phyloP scores from a whole-genome alignment of 139 green algal genomes.

The Volvox africanus region DNA sequence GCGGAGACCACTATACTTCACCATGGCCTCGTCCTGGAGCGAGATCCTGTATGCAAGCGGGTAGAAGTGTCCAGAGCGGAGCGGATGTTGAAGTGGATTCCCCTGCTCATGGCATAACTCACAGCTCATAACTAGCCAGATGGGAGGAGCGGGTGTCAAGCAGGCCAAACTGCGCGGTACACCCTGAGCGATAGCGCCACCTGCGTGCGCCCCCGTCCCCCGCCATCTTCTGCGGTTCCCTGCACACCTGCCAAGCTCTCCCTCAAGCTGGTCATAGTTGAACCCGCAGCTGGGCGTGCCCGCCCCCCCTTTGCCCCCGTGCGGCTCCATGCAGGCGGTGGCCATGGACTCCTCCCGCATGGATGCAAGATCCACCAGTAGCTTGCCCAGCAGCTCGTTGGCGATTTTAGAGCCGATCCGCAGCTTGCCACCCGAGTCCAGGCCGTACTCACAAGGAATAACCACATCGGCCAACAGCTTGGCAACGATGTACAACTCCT shows the following conservation, averaged over 20 bases:
- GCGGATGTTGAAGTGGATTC: too few species aligned
- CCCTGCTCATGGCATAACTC: too few species aligned
- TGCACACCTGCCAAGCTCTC: slow-evolving; percentile 27
- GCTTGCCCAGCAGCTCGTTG: slow-evolving; percentile 89
- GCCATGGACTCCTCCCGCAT: slow-evolving; percentile 84
- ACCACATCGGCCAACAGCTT: slow-evolving; percentile 86
- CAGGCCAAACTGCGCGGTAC: too few species aligned
- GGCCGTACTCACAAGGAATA: slow-evolving; percentile 82
- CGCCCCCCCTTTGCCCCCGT: slow-evolving; percentile 22
- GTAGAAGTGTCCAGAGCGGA: too few species aligned
- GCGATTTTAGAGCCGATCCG: slow-evolving; percentile 83
- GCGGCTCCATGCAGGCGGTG: slow-evolving; percentile 61
- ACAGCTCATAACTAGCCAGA: too few species aligned
- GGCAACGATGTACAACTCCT: slow-evolving; percentile 76
- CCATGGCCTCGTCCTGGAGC: slow-evolving; percentile 58
- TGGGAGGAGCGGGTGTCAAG: too few species aligned
- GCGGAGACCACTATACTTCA: slow-evolving; percentile 38
- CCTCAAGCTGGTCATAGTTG: slow-evolving; percentile 48
- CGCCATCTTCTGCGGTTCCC: neutral
- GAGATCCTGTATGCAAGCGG: slow-evolving; percentile 20
- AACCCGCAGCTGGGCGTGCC: slow-evolving; percentile 15
- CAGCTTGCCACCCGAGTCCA: slow-evolving; percentile 80
- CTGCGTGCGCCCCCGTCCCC: neutral
- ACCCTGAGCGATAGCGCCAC: neutral
- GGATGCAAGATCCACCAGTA: slow-evolving; percentile 91